A percentile compares a stretch with the other conserved stretches of the same genome.
Conservation (phyloP, 805 yeast genomes). For the Candida argentea region DNA sequence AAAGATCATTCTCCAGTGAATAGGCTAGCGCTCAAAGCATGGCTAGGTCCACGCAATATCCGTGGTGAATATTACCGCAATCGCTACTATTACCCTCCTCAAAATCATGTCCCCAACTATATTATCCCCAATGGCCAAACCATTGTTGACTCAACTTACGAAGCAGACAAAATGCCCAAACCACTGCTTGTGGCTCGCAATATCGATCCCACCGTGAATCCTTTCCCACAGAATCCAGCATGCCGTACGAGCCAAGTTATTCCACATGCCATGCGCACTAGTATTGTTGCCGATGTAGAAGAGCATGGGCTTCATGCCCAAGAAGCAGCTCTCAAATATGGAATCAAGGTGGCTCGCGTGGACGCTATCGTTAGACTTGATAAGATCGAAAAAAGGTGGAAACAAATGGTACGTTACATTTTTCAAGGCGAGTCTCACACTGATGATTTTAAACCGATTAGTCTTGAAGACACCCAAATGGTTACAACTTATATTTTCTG, state of each 20-base stretch:
- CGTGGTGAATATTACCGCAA: constrained; percentile 74
- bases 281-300: constrained; percentile 47
- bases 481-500: constrained; percentile 28
- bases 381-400: constrained; percentile 55
- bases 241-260: constrained; percentile 60
- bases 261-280: constrained; percentile 45
- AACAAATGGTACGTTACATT: constrained; percentile 44
- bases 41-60: constrained; percentile 75
- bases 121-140: constrained; percentile 45
- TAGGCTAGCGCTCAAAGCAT: constrained; percentile 55
- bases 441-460: constrained; percentile 42
- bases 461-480: constrained; percentile 66
- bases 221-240: constrained; percentile 70
- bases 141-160: constrained; percentile 12
- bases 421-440: constrained; percentile 1
- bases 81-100: constrained; percentile 61
- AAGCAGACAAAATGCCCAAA: constrained; percentile 15
- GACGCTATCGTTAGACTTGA: constrained; percentile 76
- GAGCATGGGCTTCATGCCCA: constrained; percentile 50
- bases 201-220: constrained; percentile 39
- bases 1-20: constrained; percentile 42
- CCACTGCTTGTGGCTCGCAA: constrained; percentile 5
- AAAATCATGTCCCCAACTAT: constrained; percentile 64
- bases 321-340: constrained; percentile 67
- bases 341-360: constrained; percentile 74